Base-by-base conservation (phyloP, 805 yeast species). In the Candida boleticola region DNA sequence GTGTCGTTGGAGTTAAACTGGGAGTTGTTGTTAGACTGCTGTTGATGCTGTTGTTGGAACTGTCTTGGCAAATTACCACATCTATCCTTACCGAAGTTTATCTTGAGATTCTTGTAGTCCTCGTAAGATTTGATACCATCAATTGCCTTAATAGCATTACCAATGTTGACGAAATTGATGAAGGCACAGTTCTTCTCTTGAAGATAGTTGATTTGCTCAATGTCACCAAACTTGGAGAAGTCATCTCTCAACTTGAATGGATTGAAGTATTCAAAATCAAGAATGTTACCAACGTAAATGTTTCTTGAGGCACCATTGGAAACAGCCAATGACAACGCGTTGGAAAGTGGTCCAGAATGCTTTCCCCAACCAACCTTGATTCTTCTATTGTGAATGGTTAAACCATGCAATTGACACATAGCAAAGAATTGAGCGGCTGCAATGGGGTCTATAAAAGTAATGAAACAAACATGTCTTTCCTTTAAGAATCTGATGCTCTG, bases 371-470 rank as follows among this genome's bases (percentile, higher is more conserved):
- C 97, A 43, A 92, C 89, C 61, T 87, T 88, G 51, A 92, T 84
- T 55, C 90, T 77, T 55, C 95, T 77, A 60, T 83, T 84, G 58
- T 87, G 95, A 46, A 92, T 85, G 16, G 89, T 79, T 46, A 92
- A 71, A 1, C 97, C 97, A 57, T 89, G 95, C 49, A 89, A 71
- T 56, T 89, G 89, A 50, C 95, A 83, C 86, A 88, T 83, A 6
- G 97, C 97, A 64, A 84, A 92, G 61, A 92, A 92, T 64, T 92
- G 98, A 1, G 97, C 97, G 0, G 98, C 98, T 2, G 97, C 96
- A 40, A 92, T 85, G 21, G 98, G 96, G 59, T 93, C 98, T 50
- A 92, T 83, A 60, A 93, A 92, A 11, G 98, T 92, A 40, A 93
- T 86, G 60, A 93, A 93, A 58, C 97, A 89, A 44, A 89, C 92